Conservation (phyloP, 257 asterid species). For the Capsicum chinense region DNA sequence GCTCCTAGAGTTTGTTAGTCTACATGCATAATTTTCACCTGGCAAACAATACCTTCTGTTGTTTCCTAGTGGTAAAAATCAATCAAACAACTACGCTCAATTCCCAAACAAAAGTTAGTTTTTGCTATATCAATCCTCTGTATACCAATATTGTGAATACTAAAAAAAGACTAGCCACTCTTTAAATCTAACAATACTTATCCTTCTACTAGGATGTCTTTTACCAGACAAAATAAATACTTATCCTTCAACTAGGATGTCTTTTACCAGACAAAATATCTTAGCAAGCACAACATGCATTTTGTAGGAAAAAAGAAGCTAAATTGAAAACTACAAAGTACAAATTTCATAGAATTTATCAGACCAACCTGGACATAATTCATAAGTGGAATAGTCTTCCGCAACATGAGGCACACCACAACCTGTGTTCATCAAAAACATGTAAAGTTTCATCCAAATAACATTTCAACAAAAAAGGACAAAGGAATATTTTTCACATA, state of each 20-base stretch:
- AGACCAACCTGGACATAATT: slow-evolving; percentile 82
- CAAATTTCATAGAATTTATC: slow-evolving; percentile 18
- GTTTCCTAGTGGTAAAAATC: background rate
- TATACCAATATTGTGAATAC: background rate
- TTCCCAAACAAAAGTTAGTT: background rate
- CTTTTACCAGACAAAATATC: background rate
- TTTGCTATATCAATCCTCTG: background rate
- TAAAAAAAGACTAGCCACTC: background rate
- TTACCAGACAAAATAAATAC: background rate
- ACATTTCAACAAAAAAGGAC: slow-evolving; percentile 21
- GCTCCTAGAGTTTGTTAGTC: background rate
- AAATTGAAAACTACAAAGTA: slow-evolving; percentile 17
- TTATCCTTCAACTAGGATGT: slow-evolving; percentile 4
- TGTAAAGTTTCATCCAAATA: slow-evolving; percentile 34
- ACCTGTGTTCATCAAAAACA: slow-evolving; percentile 61
- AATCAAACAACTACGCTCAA: background rate
- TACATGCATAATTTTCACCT: background rate
- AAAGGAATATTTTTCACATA: background rate
- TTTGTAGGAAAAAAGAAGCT: background rate
- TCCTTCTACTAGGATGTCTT: slow-evolving; percentile 17
- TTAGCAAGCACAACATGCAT: background rate
- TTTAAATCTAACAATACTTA: background rate
- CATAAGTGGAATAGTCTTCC: slow-evolving; percentile 88
- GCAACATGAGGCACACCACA: slow-evolving; percentile 88
- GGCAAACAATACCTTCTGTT: background rate